Conservation (phyloP, 257 asterid genomes). For the Buddleja alternifolia region DNA sequence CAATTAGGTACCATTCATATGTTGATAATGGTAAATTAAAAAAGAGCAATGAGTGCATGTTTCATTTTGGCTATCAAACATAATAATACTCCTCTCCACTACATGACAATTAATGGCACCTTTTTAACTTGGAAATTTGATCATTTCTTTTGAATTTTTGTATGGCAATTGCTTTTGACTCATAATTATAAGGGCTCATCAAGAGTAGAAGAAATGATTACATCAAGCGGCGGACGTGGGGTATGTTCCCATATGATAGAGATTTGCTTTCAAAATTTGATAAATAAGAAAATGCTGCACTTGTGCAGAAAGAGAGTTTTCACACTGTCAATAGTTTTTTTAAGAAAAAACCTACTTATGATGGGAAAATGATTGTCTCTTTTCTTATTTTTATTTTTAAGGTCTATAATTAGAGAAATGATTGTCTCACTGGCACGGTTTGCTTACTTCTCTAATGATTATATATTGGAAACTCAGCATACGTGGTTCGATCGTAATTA, state of each 20-base stretch:
- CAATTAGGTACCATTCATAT: conserved; percentile 29
- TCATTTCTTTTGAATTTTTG: conserved; percentile 11
- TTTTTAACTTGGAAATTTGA: conserved; percentile 8
- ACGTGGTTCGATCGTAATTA: no score
- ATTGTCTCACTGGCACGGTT: conserved; percentile 33
- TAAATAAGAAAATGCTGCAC: conserved; percentile 28
- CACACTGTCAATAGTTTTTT: conserved; percentile 4
- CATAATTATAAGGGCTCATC: conserved; percentile 22
- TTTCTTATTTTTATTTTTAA: no score
- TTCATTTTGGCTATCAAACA: conserved; percentile 12
- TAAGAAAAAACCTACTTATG: conserved; percentile 27
- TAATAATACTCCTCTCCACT: conserved; percentile 32
- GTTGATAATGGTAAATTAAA: conserved; percentile 23
- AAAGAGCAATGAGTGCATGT: conserved; percentile 31
- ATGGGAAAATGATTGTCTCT: conserved; percentile 47
- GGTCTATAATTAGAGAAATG: conserved; percentile 32
- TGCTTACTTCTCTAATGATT: not conserved
- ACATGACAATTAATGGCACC: conserved; percentile 35
- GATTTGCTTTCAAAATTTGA: conserved; percentile 38
- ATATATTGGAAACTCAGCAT: no score
- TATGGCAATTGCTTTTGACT: conserved; percentile 52
- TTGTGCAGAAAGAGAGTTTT: conserved; percentile 22
- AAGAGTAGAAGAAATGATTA: conserved; percentile 40
- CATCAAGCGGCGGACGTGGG: conserved; percentile 64
- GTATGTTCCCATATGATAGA: conserved; percentile 45